These are phyloP conservation scores for Diaporthe eres DNA, from an alignment of 2,329 filamentous ascomycete genomes.

Conservation along the genomic window DNA sequence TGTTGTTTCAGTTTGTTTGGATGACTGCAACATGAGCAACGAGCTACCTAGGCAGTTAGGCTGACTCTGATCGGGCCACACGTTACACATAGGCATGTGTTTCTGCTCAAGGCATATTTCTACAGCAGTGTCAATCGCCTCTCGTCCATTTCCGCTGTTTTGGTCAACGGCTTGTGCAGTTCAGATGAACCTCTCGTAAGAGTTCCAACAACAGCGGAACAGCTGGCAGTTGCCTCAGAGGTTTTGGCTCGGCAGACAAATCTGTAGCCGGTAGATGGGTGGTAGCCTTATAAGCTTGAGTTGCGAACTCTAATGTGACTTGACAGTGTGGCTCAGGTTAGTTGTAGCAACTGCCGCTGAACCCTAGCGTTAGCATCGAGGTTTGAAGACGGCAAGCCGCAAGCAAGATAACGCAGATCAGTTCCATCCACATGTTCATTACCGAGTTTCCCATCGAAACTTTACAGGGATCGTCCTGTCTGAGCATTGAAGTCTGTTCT, in stretches of 20 bases:
- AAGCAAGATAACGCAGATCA: background rate
- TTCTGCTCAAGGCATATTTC: background rate
- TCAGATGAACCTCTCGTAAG: constrained; percentile 13
- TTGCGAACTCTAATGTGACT: background rate
- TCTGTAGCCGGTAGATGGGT: background rate
- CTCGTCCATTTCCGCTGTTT: background rate
- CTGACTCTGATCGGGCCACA: constrained; percentile 2
- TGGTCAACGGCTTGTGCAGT: background rate
- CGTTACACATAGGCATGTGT: background rate
- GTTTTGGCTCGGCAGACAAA: background rate
- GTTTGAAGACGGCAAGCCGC: background rate
- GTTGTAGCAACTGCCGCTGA: background rate
- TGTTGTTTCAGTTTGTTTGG: constrained; percentile 24
- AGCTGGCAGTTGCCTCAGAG: background rate
- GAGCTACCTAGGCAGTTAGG: background rate
- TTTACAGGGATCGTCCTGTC: background rate
- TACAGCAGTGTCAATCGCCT: background rate
- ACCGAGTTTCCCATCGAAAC: background rate
- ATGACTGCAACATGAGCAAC: constrained; percentile 15
- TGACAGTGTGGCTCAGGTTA: too few relatives aligned
- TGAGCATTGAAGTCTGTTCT: background rate
- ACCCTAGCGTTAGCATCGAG: background rate
- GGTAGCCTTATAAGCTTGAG: background rate
- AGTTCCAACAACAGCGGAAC: background rate
- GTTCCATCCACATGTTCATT: background rate